Evolutionary conservation across 2,329 filamentous ascomycete species (phyloP).

Genomic region (Verticillium nonalfalfae): DNA sequence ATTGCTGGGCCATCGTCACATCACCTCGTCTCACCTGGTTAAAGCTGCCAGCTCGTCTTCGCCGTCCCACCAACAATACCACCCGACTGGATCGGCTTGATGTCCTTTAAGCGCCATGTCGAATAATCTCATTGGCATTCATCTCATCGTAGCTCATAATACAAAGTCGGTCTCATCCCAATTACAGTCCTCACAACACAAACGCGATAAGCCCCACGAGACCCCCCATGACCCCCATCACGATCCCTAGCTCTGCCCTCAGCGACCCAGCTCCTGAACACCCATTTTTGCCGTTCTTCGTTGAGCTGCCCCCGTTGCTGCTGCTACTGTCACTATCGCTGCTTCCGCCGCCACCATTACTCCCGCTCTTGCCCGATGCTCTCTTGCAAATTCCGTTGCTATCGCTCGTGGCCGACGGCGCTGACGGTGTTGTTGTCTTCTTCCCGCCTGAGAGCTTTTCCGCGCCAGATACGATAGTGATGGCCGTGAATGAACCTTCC

Average conservation of each 20-base stretch:
- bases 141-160: not conserved
- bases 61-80: not conserved
- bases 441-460: conserved; percentile 1
- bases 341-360: not conserved
- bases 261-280: conserved; percentile 3
- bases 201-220: not conserved
- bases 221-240: not conserved
- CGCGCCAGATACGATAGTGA: conserved; percentile 4
- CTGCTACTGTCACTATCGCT: not conserved
- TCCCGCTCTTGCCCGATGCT: not conserved
- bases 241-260: not conserved
- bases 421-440: not conserved
- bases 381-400: conserved; percentile 5
- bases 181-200: not conserved
- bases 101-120: no score
- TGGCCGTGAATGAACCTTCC: conserved; percentile 4
- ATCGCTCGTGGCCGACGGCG: not conserved
- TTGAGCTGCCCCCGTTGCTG: not conserved
- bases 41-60: not conserved
- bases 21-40: not conserved
- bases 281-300: not conserved
- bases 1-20: not conserved
- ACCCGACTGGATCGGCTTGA: not conserved
- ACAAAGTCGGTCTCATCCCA: not conserved
- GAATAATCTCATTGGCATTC: not conserved